A percentile compares a stretch with the other conserved stretches of the same genome.
Conservation (phyloP, 345 rosid genomes). For the Corchorus capsularis region DNA sequence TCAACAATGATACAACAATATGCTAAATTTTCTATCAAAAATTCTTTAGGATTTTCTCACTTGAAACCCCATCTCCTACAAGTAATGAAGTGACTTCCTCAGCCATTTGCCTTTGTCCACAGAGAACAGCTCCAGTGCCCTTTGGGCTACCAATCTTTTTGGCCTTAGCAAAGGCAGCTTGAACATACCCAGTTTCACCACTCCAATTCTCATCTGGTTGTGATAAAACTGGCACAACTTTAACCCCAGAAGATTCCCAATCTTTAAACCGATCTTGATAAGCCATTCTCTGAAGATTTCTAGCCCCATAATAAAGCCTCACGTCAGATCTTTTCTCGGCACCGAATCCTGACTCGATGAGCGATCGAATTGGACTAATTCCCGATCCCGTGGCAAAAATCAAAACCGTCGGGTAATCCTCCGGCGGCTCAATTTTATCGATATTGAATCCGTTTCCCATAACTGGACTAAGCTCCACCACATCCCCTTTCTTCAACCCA, state of each 20-base stretch:
- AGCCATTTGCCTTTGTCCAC: slow-evolving; percentile 96
- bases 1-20: slow-evolving; percentile 37
- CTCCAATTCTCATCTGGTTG: slow-evolving; percentile 79
- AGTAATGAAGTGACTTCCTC: slow-evolving; percentile 91
- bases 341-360: slow-evolving; percentile 81
- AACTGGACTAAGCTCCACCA: slow-evolving; percentile 75
- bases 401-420: slow-evolving; percentile 59
- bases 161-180: slow-evolving; percentile 89
- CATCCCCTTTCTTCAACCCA: slow-evolving; percentile 72
- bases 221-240: slow-evolving; percentile 84
- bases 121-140: slow-evolving; percentile 76
- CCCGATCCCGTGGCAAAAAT: slow-evolving; percentile 97
- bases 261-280: slow-evolving; percentile 71
- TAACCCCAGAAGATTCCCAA: slow-evolving; percentile 91
- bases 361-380: slow-evolving; percentile 90
- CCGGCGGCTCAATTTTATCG: slow-evolving; percentile 71
- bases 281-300: slow-evolving; percentile 94
- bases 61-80: slow-evolving; percentile 69
- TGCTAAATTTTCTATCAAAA: slow-evolving; percentile 48
- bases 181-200: slow-evolving; percentile 88
- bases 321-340: slow-evolving; percentile 77
- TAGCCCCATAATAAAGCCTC: slow-evolving; percentile 90
- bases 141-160: slow-evolving; percentile 52
- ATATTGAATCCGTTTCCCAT: slow-evolving; percentile 80
- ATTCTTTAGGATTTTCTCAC: slow-evolving; percentile 78